These are phyloP conservation scores for Wickerhamiella allomyrinae DNA, from an alignment of 805 yeast species.

Conservation along the genomic window DNA sequence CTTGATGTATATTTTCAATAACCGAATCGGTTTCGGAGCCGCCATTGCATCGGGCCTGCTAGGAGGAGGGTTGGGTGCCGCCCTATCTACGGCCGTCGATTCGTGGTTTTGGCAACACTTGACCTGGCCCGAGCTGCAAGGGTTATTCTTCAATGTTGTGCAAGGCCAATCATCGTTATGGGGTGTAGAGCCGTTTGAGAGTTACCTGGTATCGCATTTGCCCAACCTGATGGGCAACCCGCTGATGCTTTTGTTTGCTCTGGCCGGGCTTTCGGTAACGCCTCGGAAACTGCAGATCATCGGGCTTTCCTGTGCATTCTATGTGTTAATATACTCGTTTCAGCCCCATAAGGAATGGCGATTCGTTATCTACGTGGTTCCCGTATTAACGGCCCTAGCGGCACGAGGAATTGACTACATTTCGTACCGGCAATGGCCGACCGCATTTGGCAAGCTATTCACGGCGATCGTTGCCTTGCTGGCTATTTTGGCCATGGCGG, in stretches of 20 bases:
- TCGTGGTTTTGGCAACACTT: conserved; percentile 56
- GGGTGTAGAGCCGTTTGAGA: conserved; percentile 68
- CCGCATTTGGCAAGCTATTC: conserved; percentile 14
- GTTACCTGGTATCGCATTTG: conserved; percentile 47
- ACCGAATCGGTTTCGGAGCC: conserved; percentile 26
- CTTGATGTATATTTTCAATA: conserved; percentile 31
- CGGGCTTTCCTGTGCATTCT: conserved; percentile 38
- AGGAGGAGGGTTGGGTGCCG: conserved; percentile 42
- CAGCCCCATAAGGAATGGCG: conserved; percentile 95
- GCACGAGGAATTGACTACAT: conserved; percentile 26
- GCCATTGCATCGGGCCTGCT: conserved; percentile 26
- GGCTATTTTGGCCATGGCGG: conserved; percentile 25
- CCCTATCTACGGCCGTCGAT: conserved; percentile 41
- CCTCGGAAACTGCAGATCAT: conserved; percentile 30
- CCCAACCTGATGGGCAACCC: conserved; percentile 29
- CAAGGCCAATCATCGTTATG: conserved; percentile 60
- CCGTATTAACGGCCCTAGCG: conserved; percentile 49
- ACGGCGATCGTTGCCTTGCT: conserved; percentile 24
- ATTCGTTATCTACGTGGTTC: conserved; percentile 63
- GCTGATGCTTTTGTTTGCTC: conserved; percentile 29
- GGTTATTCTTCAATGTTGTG: conserved; percentile 64
- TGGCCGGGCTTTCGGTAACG: conserved; percentile 18
- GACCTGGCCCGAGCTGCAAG: conserved; percentile 60
- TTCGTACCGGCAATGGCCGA: conserved; percentile 6
- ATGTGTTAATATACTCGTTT: conserved; percentile 49